Conservation (phyloP, 768 basidiomycete species). For the Suillus weaverae region DNA sequence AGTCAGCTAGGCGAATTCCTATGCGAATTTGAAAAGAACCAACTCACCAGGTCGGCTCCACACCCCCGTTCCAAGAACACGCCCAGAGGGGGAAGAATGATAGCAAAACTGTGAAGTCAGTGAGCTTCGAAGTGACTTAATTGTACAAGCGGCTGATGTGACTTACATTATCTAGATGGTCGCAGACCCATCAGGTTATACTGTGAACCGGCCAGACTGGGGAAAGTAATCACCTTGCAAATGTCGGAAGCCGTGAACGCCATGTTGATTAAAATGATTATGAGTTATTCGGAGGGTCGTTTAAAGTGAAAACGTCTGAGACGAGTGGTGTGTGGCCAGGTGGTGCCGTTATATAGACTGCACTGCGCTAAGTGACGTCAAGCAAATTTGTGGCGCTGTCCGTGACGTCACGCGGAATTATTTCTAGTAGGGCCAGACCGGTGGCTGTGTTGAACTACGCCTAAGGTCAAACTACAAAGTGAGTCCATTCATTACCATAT, state of each 20-base stretch:
- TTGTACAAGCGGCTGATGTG: background rate
- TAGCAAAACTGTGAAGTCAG: constrained; percentile 47
- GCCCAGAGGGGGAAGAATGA: constrained; percentile 79
- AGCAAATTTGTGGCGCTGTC: constrained; percentile 6
- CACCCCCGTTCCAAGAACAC: constrained; percentile 91
- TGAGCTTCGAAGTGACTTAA: constrained; percentile 15
- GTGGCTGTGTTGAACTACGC: background rate
- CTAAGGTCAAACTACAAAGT: background rate
- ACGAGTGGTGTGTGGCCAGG: too few relatives aligned
- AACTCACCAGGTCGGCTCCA: constrained; percentile 66
- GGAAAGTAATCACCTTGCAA: constrained; percentile 62
- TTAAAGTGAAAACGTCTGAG: constrained; percentile 9
- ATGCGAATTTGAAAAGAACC: background rate
- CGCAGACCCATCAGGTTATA: background rate
- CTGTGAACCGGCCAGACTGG: background rate
- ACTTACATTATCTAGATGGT: constrained; percentile 45
- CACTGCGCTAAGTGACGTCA: constrained; percentile 29
- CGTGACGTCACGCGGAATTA: constrained; percentile 6
- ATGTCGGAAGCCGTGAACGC: constrained; percentile 73
- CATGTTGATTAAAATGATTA: constrained; percentile 43
- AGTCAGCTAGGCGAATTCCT: background rate
- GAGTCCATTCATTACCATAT: background rate
- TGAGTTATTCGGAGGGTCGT: constrained; percentile 11
- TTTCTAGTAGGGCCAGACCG: background rate
- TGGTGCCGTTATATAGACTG: background rate